Conservation (phyloP, 148 eudicot genomes). For the Arbutus unedo region DNA sequence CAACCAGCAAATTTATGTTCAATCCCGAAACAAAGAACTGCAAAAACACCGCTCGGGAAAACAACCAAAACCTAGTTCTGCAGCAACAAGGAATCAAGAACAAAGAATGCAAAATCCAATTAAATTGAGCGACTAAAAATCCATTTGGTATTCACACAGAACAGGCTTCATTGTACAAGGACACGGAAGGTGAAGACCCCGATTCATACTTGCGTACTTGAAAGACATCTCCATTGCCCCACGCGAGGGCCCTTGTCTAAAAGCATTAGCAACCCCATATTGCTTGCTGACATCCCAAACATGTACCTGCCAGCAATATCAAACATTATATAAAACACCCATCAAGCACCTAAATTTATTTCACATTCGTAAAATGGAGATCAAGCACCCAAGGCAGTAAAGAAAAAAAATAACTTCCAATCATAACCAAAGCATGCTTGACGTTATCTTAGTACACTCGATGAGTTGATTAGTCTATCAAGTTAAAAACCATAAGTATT, state of each 20-base stretch:
- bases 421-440: background rate
- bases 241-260: conserved; percentile 64
- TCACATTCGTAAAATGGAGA: background rate
- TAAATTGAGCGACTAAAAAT: conserved; percentile 18
- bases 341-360: background rate
- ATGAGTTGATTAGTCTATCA: background rate
- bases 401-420: background rate
- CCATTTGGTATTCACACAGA: conserved; percentile 19
- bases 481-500: background rate
- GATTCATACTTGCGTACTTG: conserved; percentile 43
- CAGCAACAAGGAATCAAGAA: conserved; percentile 21
- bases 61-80: conserved; percentile 23
- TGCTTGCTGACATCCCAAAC: conserved; percentile 56
- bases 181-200: background rate
- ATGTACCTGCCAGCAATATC: conserved; percentile 43
- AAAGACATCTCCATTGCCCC: conserved; percentile 63
- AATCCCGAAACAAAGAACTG: conserved; percentile 23
- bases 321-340: background rate
- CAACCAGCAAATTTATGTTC: conserved; percentile 10
- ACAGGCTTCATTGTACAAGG: conserved; percentile 1
- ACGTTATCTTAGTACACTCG: background rate
- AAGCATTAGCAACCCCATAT: conserved; percentile 65
- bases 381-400: background rate
- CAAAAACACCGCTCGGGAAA: conserved; percentile 25
- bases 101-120: conserved; percentile 20